Base-by-base conservation (phyloP, 2,329 filamentous ascomycete species). In the Diplodia scrobiculata region DNA sequence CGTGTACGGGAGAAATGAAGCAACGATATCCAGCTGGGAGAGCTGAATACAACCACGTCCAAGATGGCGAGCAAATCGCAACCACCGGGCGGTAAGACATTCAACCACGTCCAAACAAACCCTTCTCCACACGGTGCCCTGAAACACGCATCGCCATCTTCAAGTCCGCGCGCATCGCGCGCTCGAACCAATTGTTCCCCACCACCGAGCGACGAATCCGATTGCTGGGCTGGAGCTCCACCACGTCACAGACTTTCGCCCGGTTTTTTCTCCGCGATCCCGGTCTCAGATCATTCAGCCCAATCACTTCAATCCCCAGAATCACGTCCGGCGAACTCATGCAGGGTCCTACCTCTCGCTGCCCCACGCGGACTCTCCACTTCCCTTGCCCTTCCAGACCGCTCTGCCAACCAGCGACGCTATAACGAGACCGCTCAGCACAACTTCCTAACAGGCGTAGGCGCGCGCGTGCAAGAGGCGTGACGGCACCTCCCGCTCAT, bases 131-230 rank as follows among this genome's bases (percentile, higher is more conserved):
- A 25, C n/a, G n/a, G 45, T 17, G 1, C 13, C 13, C 17, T 62
- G 58, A 62, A 62, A 62, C 58, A 60, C 55, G 55, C 55, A 60
- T 48, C 25, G 21, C 38, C 58, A 50, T 62, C 58, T 36, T 29
- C 55, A 47, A 17, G 55, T 59, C 38, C 38, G 17, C 55, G 53
- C 53, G 36, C 53, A 32, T 19, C 48, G 45, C 45, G 48, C 58
- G 58, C 45, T 25, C 38, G 25, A 41, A 19, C 41, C 55, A n/a
- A 27, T 13, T 32, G 5, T 45, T 50, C 41, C 45, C 58, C 58
- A 50, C 58, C n/a, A 7, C n/a, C 29, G 58, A 62, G 29, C 45
- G 19, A 50, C 58, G 45, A 62, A 62, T 62, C 58, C 58, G 45
- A 62, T 62, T 50, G 58, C 58, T 36, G 29, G 58, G 21, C 10